Percentiles rank a stretch among this genome's conserved stretches.
phyloP scores from a whole-genome alignment of 306 rosid genomes.

The Sindora glabra region DNA sequence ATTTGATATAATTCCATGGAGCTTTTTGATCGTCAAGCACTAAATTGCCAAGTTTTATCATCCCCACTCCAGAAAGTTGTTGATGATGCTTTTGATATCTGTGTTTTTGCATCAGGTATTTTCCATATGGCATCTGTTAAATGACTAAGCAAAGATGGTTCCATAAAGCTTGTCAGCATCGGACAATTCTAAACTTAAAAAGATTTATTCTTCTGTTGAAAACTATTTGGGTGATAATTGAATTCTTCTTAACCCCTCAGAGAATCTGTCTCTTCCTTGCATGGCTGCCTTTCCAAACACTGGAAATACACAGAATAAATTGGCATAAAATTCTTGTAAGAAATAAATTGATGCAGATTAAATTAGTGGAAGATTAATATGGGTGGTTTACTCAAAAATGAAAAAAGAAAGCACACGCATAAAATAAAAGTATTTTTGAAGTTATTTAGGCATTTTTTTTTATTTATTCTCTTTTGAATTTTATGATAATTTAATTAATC shows the following conservation, averaged over 20 bases:
- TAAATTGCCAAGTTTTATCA: conserved; percentile 14
- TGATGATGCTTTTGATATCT: conserved; percentile 13
- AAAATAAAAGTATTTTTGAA: too few relatives aligned
- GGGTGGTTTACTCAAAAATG: too few relatives aligned
- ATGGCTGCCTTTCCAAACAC: not conserved
- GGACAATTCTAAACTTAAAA: not conserved
- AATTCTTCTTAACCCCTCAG: not conserved
- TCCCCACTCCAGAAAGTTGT: conserved; percentile 16
- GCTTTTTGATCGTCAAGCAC: conserved; percentile 12
- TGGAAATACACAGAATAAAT: too few relatives aligned
- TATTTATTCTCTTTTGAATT: too few relatives aligned
- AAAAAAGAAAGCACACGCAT: too few relatives aligned
- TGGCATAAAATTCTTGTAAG: too few relatives aligned
- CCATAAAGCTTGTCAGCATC: not conserved
- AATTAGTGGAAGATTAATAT: too few relatives aligned
- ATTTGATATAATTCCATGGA: conserved; percentile 17
- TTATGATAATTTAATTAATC: too few relatives aligned
- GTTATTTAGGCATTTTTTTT: too few relatives aligned
- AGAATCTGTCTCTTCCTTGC: not conserved
- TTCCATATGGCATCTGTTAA: conserved; percentile 17
- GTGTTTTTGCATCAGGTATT: conserved; percentile 26
- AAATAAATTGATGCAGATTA: too few relatives aligned
- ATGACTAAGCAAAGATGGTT: conserved; percentile 7
- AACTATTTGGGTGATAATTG: not conserved
- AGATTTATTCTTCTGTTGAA: not conserved